Evolutionary conservation across 2,329 filamentous ascomycete species (phyloP), one percentile per base, ranked within the genome.

Genomic region (Colletotrichum musicola): DNA sequence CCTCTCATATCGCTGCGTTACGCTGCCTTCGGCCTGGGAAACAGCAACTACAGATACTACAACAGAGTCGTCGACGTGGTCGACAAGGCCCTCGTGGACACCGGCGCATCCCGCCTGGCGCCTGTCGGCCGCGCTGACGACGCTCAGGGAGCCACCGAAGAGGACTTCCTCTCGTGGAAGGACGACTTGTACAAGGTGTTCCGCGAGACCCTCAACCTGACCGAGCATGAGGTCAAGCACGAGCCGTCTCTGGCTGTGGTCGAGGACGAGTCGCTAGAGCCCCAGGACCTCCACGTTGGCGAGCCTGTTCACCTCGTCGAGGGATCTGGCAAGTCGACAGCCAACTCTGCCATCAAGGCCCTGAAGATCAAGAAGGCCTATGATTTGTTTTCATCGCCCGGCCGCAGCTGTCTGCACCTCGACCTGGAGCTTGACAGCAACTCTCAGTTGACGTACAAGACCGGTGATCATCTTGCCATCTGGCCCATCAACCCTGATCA

Each of bases 401-500:
- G 71, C 38, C 71, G 77, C 22, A 77, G 76, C 50, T 83, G 78
- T 56, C 16, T 78, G 13, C 63, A 66, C 16, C 22, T 66, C 5
- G 63, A 82, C 62, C 73, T 82, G 57, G 80, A 83, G 30, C 68
- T 83, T 6, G 80, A 81, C 58, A 73, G 30, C 42, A 51, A 22
- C 57, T 66, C 63, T 14, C 57, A 66, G n/a, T 20, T 82, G 10
- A 68, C 71, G 40, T 83, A 83, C 70, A 72, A 76, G 55, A 81
- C 81, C 2, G 81, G 81, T 1, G 81, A 83, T 46, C 80, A 83
- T 62, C 60, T 83, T 16, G 78, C 77, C 14, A 67, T 83, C 1
- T 83, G 77, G 72, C 80, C 81, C 2, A 75, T 74, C n/a, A 83
- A 83, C 61, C 73, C 81, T 0, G 73, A 78, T 9, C 60, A 74